Conservation (phyloP, 495 filamentous ascomycete species). For the Tuber indicum region DNA sequence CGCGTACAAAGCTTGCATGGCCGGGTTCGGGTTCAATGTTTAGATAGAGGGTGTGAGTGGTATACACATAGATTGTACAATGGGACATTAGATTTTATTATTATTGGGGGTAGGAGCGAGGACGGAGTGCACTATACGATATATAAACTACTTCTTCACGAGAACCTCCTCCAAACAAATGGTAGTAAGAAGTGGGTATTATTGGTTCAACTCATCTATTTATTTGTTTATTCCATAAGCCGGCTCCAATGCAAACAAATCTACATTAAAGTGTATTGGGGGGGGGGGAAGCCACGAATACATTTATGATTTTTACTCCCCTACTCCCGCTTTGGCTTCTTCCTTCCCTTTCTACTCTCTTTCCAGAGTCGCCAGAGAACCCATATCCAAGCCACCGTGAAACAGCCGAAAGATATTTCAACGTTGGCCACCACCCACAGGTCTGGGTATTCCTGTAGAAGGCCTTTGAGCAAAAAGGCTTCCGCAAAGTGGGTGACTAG, state of each 20-base stretch:
- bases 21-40: slow-evolving; percentile 77
- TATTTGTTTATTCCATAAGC: neutral
- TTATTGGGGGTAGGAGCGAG: neutral
- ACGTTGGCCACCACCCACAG: slow-evolving; percentile 90
- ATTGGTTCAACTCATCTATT: neutral
- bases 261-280: neutral
- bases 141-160: neutral
- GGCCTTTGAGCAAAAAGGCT: slow-evolving; percentile 49
- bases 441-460: slow-evolving; percentile 74
- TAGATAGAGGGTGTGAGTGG: slow-evolving; percentile 9
- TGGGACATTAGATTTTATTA: neutral
- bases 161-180: neutral
- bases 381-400: slow-evolving; percentile 84
- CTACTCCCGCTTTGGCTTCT: slow-evolving; percentile 36
- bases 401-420: slow-evolving; percentile 74
- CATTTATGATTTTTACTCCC: neutral
- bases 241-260: neutral
- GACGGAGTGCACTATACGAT: neutral
- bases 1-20: slow-evolving; percentile 87
- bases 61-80: slow-evolving; percentile 1
- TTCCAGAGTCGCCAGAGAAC: slow-evolving; percentile 65
- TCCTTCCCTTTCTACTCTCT: slow-evolving; percentile 48
- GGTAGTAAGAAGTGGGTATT: neutral
- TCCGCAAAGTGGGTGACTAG: slow-evolving; percentile 72
- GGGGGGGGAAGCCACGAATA: neutral